phyloP scores from a whole-genome alignment of 176 grass and related monocot genomes.

The Phragmites australis region DNA sequence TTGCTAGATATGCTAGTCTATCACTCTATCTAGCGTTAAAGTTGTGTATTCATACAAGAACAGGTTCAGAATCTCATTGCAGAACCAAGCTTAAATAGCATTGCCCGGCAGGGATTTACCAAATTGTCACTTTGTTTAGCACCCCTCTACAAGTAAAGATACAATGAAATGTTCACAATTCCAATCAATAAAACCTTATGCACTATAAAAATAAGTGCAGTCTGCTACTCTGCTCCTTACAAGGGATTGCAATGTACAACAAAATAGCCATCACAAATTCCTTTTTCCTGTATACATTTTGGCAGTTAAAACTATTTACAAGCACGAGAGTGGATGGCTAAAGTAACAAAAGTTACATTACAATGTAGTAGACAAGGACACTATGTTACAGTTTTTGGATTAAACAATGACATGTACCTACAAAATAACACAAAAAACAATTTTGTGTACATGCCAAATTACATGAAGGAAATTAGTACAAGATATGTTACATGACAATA shows the following conservation, averaged over 20 bases:
- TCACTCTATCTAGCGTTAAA: neutral
- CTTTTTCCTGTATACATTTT: slow-evolving; percentile 24
- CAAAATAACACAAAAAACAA: no score
- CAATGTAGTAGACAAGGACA: slow-evolving; percentile 5
- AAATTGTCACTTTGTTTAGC: slow-evolving; percentile 3
- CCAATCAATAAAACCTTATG: neutral
- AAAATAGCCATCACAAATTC: slow-evolving; percentile 22
- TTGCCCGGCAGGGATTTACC: neutral
- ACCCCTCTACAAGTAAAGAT: neutral
- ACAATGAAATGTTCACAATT: neutral
- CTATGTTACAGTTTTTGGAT: slow-evolving; percentile 39
- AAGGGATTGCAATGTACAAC: slow-evolving; percentile 34
- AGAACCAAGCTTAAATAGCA: neutral
- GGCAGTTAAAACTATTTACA: slow-evolving; percentile 45
- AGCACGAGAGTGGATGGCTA: neutral
- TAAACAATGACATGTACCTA: slow-evolving; percentile 29
- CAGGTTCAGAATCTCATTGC: neutral
- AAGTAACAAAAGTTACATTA: slow-evolving; percentile 27
- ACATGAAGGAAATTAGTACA: slow-evolving; percentile 37
- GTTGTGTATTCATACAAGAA: neutral
- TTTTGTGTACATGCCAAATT: slow-evolving; percentile 42
- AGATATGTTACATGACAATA: slow-evolving; percentile 40
- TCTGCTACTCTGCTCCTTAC: neutral
- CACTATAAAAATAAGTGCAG: neutral
- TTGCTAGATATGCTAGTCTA: neutral